These are phyloP conservation scores for Ceratocystis harringtonii DNA, from an alignment of 2,329 filamentous ascomycete genomes.

Conservation along the genomic window DNA sequence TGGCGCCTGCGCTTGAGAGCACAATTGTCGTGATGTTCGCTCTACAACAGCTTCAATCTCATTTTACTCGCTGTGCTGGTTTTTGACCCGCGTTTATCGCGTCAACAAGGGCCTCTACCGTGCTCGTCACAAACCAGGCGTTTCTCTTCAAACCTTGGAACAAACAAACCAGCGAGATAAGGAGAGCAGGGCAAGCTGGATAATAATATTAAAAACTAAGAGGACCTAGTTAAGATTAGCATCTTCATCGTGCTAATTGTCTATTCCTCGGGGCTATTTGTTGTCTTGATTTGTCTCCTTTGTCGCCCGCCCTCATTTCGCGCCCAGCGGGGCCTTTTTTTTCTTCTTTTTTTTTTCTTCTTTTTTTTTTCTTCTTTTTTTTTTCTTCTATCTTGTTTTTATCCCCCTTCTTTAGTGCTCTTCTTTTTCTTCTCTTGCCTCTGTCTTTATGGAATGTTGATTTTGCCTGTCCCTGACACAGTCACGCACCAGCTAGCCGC, in stretches of 20 bases:
- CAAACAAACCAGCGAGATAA: background rate
- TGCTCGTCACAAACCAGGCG: background rate
- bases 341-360: background rate
- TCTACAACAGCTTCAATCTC: background rate
- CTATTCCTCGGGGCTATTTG: background rate
- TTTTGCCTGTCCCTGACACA: background rate
- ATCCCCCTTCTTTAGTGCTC: background rate
- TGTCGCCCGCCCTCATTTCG: background rate
- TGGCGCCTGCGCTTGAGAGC: background rate
- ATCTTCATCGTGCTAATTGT: background rate
- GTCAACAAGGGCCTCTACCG: background rate
- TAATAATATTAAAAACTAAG: background rate
- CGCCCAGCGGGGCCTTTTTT: background rate
- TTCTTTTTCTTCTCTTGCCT: background rate
- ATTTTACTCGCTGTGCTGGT: background rate
- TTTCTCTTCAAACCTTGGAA: background rate
- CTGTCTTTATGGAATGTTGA: background rate
- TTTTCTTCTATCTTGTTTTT: background rate
- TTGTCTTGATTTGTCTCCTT: constrained; percentile 2
- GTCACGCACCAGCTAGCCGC: background rate
- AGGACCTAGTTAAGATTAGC: background rate
- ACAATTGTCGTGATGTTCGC: background rate
- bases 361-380: background rate
- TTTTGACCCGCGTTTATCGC: background rate
- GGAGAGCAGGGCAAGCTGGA: background rate